Evolutionary conservation across 2,329 filamentous ascomycete species (phyloP), one percentile per base, ranked within the genome.

Genomic region (Ilyonectria destructans): DNA sequence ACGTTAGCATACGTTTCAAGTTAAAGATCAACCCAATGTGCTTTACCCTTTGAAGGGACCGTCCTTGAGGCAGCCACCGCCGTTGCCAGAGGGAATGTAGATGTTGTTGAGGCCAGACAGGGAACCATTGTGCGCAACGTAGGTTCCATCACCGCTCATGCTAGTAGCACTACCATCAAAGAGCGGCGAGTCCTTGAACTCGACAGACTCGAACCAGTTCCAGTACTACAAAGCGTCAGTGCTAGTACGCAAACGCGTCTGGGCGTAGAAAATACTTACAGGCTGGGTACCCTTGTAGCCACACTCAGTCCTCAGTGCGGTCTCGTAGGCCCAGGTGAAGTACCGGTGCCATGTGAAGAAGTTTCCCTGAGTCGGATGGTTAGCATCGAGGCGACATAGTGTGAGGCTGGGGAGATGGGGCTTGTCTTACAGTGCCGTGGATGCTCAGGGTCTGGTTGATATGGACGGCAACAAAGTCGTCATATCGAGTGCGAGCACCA

Each of bases 391-490:
- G 5, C 19, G 26, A 45, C 31, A 33, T 33, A 12, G 8, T 8
- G 31, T 23, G 31, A 7, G 4, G 17, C 35, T 12, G 37, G 15
- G 17, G 26, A n/a, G 6, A 57, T 43, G 13, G 45, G 33, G 51
- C 31, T 31, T 13, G 33, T 6, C n/a, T 48, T 61, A 57, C 60
- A 80, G 68, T 81, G 65, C 70, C 75, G 72, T 86, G 85, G 31
- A 86, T 84, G 1, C 56, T 62, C 10, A 79, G 62, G 3, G 85
- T 84, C 69, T 84, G 79, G 52, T 84, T 82, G 71, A 87, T 85
- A 68, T 87, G 85, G 1, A 80, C 78, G 15, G 81, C 84, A 10
- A 84, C 77, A 58, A 86, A 87, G 68, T 87, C 85, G 70, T 87
- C 85, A 69, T 82, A 86, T 71, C 84, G 67, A 7, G 77, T 81